These are phyloP conservation scores for Ampelomyces quisqualis DNA, from an alignment of 2,329 filamentous ascomycete genomes.

Conservation along the genomic window DNA sequence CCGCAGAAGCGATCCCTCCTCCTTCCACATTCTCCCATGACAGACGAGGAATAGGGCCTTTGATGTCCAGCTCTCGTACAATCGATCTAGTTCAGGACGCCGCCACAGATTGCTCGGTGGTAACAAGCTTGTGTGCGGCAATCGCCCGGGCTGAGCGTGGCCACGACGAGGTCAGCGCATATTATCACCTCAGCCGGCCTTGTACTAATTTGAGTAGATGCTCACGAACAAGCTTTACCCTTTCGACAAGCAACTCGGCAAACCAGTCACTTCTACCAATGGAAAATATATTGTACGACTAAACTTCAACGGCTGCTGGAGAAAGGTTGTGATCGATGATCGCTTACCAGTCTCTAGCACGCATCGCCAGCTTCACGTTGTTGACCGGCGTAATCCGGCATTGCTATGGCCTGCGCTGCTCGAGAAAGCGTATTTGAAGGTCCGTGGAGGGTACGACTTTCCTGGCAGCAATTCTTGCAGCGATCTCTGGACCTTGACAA, in stretches of 20 bases:
- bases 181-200: too few relatives aligned
- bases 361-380: constrained; percentile 76
- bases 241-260: constrained; percentile 58
- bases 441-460: constrained; percentile 94
- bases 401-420: constrained; percentile 88
- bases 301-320: constrained; percentile 92
- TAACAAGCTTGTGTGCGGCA: constrained; percentile 87
- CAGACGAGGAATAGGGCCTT: constrained; percentile 42
- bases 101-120: constrained; percentile 94
- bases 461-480: constrained; percentile 96
- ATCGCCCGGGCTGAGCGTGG: constrained; percentile 69
- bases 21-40: constrained; percentile 42
- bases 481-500: constrained; percentile 86
- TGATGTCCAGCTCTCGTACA: constrained; percentile 59
- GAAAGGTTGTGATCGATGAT: constrained; percentile 86
- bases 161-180: constrained; percentile 61
- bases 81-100: constrained; percentile 93
- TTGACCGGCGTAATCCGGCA: constrained; percentile 78
- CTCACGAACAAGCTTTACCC: constrained; percentile 75
- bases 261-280: constrained; percentile 67
- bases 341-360: constrained; percentile 76
- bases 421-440: constrained; percentile 95
- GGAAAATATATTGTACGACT: constrained; percentile 92
- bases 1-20: constrained; percentile 63
- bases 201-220: constrained; percentile 53